A percentile compares a stretch with the other conserved stretches of the same genome.
phyloP scores from a whole-genome alignment of 2,329 filamentous ascomycete genomes.

The Penicillium vulpinum region DNA sequence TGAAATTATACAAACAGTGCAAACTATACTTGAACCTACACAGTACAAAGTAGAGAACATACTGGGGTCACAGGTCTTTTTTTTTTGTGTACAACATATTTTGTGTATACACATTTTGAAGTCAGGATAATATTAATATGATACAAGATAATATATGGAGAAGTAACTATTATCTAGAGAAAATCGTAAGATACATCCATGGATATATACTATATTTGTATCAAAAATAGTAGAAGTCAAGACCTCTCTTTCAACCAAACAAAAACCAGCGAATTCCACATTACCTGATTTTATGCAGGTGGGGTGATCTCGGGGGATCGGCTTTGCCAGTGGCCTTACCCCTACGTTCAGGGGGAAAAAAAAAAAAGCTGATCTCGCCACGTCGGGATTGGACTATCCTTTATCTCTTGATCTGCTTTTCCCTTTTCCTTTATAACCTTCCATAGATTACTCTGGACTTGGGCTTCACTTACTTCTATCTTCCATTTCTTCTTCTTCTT shows the following conservation, averaged over 20 bases:
- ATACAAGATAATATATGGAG: neutral
- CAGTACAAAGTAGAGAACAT: conserved; percentile 6
- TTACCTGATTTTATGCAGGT: conserved; percentile 6
- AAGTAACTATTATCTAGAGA: too few relatives aligned
- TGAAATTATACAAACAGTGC: neutral
- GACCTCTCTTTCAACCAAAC: conserved; percentile 15
- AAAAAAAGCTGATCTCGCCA: conserved; percentile 33
- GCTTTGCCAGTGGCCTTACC: conserved; percentile 37
- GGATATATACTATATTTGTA: too few relatives aligned
- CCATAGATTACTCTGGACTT: neutral
- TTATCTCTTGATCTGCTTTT: conserved; percentile 4
- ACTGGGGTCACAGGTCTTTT: neutral
- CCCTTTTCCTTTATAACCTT: conserved; percentile 9
- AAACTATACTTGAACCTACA: conserved; percentile 4
- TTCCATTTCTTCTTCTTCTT: neutral
- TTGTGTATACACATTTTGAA: too few relatives aligned
- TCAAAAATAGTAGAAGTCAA: too few relatives aligned
- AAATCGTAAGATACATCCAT: neutral
- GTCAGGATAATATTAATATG: too few relatives aligned
- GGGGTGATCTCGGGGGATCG: conserved; percentile 30
- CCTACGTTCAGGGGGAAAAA: conserved; percentile 21
- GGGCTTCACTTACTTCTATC: neutral
- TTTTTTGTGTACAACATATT: neutral
- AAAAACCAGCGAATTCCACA: conserved; percentile 9
- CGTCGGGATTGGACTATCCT: conserved; percentile 32